phyloP scores from a whole-genome alignment of 345 rosid genomes.

The Citrus medica region DNA sequence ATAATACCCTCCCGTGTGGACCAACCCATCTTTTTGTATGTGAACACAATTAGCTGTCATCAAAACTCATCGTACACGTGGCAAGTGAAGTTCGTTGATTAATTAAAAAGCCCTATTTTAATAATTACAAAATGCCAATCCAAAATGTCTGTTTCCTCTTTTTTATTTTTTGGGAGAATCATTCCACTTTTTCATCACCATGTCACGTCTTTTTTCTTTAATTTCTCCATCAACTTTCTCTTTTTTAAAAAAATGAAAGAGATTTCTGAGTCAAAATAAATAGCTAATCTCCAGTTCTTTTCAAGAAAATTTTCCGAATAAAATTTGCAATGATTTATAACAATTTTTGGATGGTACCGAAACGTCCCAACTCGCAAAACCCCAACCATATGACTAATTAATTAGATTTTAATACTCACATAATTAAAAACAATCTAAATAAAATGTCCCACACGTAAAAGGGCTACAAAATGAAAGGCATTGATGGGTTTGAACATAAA shows the following conservation, averaged over 20 bases:
- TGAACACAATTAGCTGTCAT: neutral
- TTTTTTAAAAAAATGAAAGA: no score
- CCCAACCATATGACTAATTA: no score
- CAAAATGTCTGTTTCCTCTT: neutral
- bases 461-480: no score
- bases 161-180: neutral
- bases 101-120: no score
- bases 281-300: no score
- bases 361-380: no score
- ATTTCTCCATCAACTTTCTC: neutral
- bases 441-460: no score
- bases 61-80: neutral
- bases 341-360: neutral
- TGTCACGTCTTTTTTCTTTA: neutral
- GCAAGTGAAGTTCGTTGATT: neutral
- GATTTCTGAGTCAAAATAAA: neutral
- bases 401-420: no score
- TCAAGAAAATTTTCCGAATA: neutral
- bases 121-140: neutral
- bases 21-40: neutral
- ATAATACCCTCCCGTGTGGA: neutral
- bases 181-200: neutral
- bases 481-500: no score
- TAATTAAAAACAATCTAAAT: no score
- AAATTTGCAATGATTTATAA: neutral